These are phyloP conservation scores for Grigorovia jiainica DNA, from an alignment of 805 yeast genomes.

Conservation along the genomic window DNA sequence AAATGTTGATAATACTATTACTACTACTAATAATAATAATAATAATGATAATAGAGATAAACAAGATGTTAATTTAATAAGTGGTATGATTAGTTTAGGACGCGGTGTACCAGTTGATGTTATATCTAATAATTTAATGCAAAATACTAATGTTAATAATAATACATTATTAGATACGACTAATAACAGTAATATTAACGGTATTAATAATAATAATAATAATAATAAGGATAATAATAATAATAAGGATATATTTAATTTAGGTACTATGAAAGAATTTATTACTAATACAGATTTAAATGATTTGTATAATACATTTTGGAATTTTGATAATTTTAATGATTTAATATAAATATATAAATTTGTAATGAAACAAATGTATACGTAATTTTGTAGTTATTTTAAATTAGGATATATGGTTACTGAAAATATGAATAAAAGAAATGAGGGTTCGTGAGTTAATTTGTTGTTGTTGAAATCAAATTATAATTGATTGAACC, in stretches of 20 bases:
- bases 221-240: background rate
- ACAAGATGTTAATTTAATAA: background rate
- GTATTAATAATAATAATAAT: background rate
- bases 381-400: no score
- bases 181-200: background rate
- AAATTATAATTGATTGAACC: no score
- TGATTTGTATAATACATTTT: slow-evolving; percentile 20
- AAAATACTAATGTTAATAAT: background rate
- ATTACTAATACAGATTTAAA: slow-evolving; percentile 20
- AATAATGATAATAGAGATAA: background rate
- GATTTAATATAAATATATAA: background rate
- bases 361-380: background rate
- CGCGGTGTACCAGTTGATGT: background rate
- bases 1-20: background rate
- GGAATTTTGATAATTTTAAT: slow-evolving; percentile 14
- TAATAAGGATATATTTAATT: slow-evolving; percentile 6
- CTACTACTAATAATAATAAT: background rate
- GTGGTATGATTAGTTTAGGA: background rate
- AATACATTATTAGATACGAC: no score
- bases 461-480: no score
- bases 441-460: no score
- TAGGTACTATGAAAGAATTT: slow-evolving; percentile 25
- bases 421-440: no score
- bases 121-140: background rate
- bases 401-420: no score